phyloP scores from a whole-genome alignment of 2,329 filamentous ascomycete genomes.

The Arthrobotrys sinensis region DNA sequence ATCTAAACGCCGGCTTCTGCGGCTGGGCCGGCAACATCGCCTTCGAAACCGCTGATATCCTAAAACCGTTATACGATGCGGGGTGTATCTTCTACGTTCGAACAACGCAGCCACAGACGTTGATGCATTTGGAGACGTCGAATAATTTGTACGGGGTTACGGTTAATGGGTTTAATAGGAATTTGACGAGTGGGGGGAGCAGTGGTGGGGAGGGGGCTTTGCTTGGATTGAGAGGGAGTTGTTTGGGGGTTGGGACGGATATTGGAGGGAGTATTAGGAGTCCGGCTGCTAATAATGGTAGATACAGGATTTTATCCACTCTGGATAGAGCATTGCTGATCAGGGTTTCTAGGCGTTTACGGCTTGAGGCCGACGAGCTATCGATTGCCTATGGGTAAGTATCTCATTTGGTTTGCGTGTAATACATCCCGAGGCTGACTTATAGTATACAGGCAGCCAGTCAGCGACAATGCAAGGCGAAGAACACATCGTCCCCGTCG shows the following conservation, averaged over 20 bases:
- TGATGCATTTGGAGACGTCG: slow-evolving; percentile 71
- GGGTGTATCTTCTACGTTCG: slow-evolving; percentile 72
- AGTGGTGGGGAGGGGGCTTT: slow-evolving; percentile 75
- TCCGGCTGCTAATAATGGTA: slow-evolving; percentile 70
- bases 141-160: slow-evolving; percentile 72
- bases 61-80: slow-evolving; percentile 70
- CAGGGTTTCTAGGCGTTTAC: slow-evolving; percentile 64
- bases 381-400: slow-evolving; percentile 68
- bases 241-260: slow-evolving; percentile 73
- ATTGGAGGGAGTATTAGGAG: slow-evolving; percentile 71
- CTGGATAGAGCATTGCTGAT: not conserved
- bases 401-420: too few species aligned
- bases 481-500: slow-evolving; percentile 70
- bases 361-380: slow-evolving; percentile 69
- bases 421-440: too few species aligned
- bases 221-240: slow-evolving; percentile 71
- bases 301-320: not conserved
- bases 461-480: slow-evolving; percentile 67
- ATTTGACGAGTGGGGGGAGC: slow-evolving; percentile 72
- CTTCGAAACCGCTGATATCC: slow-evolving; percentile 70
- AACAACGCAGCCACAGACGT: slow-evolving; percentile 72
- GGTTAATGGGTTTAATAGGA: slow-evolving; percentile 72
- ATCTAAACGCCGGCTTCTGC: slow-evolving; percentile 71
- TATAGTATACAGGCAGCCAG: slow-evolving; percentile 31
- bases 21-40: slow-evolving; percentile 70